Evolutionary conservation across 306 rosid genomes (phyloP).

Genomic region (Adenanthera pavonina): DNA sequence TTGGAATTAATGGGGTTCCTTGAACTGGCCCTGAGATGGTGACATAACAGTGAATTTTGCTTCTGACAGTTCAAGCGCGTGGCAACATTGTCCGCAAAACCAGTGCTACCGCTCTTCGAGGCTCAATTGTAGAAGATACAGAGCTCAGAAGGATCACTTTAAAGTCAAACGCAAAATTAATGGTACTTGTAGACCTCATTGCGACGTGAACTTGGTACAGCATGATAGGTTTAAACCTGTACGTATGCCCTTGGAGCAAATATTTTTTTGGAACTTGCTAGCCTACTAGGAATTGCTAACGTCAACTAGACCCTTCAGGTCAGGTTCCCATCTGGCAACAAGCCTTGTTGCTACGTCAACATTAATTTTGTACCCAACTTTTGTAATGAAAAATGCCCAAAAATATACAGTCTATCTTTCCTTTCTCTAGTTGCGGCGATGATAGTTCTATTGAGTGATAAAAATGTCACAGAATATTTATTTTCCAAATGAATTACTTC

Average conservation of each 20-base stretch:
- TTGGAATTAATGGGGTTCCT: neutral
- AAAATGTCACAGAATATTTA: neutral
- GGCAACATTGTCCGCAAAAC: constrained; percentile 38
- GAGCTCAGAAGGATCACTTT: constrained; percentile 23
- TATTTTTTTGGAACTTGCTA: constrained; percentile 40
- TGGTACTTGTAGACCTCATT: constrained; percentile 46
- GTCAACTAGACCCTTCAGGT: constrained; percentile 18
- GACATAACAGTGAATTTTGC: constrained; percentile 17
- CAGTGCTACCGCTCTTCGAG: constrained; percentile 52
- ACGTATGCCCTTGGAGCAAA: constrained; percentile 15
- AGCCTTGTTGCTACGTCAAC: constrained; percentile 36
- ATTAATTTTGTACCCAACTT: constrained; percentile 31
- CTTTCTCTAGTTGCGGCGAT: neutral
- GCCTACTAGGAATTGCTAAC: constrained; percentile 31
- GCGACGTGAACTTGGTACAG: constrained; percentile 42
- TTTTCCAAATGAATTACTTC: neutral
- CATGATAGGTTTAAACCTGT: constrained; percentile 32
- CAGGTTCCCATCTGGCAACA: constrained; percentile 32
- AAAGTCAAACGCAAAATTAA: neutral
- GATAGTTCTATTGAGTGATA: neutral
- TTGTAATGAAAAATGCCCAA: neutral
- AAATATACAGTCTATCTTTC: neutral
- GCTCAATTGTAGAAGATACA: constrained; percentile 31
- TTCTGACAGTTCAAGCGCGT: constrained; percentile 32
- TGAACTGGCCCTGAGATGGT: neutral